These are phyloP conservation scores for Adansonia gregorii DNA, from an alignment of 441 rosid species.

Conservation along the genomic window DNA sequence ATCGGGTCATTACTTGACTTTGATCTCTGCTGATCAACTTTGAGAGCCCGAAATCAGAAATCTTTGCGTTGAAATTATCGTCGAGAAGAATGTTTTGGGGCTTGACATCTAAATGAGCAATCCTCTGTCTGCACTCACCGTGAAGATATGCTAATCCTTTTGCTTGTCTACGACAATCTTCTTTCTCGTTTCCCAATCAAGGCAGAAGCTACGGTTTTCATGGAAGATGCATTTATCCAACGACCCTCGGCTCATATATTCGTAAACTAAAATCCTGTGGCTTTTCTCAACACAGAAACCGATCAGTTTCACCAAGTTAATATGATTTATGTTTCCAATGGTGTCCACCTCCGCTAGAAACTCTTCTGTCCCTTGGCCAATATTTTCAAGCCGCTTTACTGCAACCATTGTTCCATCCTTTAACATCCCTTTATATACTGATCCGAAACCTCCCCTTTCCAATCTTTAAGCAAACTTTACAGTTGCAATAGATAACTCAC, in stretches of 20 bases:
- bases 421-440: not conserved
- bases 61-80: not conserved
- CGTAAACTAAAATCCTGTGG: not conserved
- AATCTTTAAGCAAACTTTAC: not conserved
- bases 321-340: not conserved
- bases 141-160: slow-evolving; percentile 15
- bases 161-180: slow-evolving; percentile 4
- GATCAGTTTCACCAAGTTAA: slow-evolving; percentile 16
- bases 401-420: not conserved
- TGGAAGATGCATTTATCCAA: slow-evolving; percentile 12
- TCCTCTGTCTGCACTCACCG: not conserved
- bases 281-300: not conserved
- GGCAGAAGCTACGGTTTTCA: not conserved
- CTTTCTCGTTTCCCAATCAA: slow-evolving; percentile 4
- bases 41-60: slow-evolving; percentile 9
- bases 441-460: not conserved
- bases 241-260: slow-evolving; percentile 3
- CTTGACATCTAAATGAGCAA: slow-evolving; percentile 16
- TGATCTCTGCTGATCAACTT: slow-evolving; percentile 6
- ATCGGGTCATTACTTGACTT: not conserved
- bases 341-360: not conserved
- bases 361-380: not conserved
- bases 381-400: slow-evolving; percentile 2
- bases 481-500: not conserved
- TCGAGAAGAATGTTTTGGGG: slow-evolving; percentile 6